phyloP scores from a whole-genome alignment of 2,329 filamentous ascomycete species.

The Clonostachys sp. region DNA sequence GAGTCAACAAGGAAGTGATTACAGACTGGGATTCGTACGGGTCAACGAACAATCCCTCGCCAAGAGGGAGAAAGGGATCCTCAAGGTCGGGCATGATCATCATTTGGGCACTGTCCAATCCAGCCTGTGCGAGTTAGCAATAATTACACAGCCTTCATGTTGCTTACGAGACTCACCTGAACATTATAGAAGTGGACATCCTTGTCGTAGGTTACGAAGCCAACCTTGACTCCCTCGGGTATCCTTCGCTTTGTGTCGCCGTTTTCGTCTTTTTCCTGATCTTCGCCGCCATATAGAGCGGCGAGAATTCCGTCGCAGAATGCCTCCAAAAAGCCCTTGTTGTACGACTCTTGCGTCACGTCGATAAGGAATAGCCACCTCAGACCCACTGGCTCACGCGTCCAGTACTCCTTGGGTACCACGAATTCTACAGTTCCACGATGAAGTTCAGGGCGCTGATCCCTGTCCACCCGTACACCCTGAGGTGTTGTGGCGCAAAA shows the following conservation, averaged over 20 bases:
- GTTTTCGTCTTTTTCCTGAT: constrained; percentile 41
- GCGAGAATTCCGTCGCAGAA: constrained; percentile 85
- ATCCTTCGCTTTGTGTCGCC: constrained; percentile 53
- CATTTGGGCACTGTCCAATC: constrained; percentile 88
- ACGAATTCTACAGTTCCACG: constrained; percentile 93
- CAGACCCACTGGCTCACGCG: constrained; percentile 83
- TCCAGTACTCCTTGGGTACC: constrained; percentile 98
- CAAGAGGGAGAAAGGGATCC: constrained; percentile 90
- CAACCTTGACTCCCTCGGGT: constrained; percentile 79
- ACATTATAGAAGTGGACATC: constrained; percentile 98
- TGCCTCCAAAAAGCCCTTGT: constrained; percentile 84
- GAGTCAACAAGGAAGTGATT: constrained; percentile 80
- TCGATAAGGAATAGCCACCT: constrained; percentile 91
- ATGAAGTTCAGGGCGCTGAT: constrained; percentile 84
- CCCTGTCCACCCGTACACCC: constrained; percentile 80
- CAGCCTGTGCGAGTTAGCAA: constrained; percentile 41
- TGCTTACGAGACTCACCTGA: constrained; percentile 50
- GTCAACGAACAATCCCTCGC: constrained; percentile 90
- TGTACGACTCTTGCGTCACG: constrained; percentile 85
- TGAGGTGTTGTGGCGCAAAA: constrained; percentile 87
- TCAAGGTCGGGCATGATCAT: constrained; percentile 97
- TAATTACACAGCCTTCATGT: neutral
- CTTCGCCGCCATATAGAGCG: constrained; percentile 73
- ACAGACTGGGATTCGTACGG: constrained; percentile 83
- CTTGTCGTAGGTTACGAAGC: constrained; percentile 93